A percentile compares a stretch with the other conserved stretches of the same genome.
Evolutionary conservation across 768 basidiomycete genomes (phyloP).

Genomic region (Nidula microcarpa): DNA sequence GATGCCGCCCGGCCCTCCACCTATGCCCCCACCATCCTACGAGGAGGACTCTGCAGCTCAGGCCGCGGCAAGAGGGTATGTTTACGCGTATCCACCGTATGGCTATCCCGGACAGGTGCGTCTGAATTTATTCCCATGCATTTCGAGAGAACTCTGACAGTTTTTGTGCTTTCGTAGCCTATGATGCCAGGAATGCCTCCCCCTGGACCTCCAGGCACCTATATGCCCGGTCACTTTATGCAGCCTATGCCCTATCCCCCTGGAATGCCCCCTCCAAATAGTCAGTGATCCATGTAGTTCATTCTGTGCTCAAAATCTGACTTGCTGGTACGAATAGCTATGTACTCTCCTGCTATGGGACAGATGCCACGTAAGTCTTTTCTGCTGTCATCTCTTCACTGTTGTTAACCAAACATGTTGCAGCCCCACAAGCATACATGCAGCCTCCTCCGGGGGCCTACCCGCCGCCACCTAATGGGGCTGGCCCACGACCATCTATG

Average conservation of each 20-base stretch:
- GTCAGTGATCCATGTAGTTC: conserved; percentile 47
- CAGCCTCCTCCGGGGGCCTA: conserved; percentile 73
- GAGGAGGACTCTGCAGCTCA: conserved; percentile 73
- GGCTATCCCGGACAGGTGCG: conserved; percentile 73
- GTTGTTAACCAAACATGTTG: conserved; percentile 6
- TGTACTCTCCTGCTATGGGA: conserved; percentile 84
- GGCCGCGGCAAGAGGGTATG: conserved; percentile 52
- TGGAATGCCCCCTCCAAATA: conserved; percentile 75
- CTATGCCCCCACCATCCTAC: conserved; percentile 71
- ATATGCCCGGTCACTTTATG: conserved; percentile 80
- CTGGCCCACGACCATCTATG: conserved; percentile 81
- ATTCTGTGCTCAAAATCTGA: too few species aligned
- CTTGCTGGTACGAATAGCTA: too few species aligned
- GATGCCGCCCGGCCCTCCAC: conserved; percentile 62
- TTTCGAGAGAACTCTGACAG: too few species aligned
- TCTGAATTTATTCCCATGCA: conserved; percentile 8
- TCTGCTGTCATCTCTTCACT: neutral
- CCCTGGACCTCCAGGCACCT: conserved; percentile 71
- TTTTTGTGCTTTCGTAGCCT: conserved; percentile 43
- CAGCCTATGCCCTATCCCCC: conserved; percentile 84
- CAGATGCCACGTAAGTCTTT: conserved; percentile 78
- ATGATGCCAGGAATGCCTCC: conserved; percentile 88
- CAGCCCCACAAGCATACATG: conserved; percentile 79
- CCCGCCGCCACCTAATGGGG: conserved; percentile 75
- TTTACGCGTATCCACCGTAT: conserved; percentile 77